Evolutionary conservation across 306 rosid genomes (phyloP).

Genomic region (Benincasa hispida): DNA sequence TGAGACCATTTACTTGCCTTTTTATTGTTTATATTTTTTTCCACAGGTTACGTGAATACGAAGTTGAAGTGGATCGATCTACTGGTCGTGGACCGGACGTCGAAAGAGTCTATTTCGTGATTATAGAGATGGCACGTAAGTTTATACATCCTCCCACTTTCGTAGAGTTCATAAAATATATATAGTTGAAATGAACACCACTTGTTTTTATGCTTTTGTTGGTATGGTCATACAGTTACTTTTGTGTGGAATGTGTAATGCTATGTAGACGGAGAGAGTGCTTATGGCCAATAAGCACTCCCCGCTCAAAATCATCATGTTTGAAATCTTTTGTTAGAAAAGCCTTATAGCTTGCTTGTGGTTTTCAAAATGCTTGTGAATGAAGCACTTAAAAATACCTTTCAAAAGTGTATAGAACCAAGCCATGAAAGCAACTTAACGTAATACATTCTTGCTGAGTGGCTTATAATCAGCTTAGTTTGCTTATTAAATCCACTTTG

Average conservation of each 20-base stretch:
- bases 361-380: background rate
- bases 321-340: background rate
- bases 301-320: background rate
- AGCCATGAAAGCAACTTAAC: background rate
- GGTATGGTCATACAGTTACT: background rate
- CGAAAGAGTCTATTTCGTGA: slow-evolving; percentile 77
- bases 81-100: slow-evolving; percentile 79
- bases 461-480: background rate
- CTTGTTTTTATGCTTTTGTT: background rate
- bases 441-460: background rate
- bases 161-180: background rate
- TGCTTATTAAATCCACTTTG: background rate
- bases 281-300: background rate
- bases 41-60: slow-evolving; percentile 81
- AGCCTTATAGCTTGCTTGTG: background rate
- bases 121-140: slow-evolving; percentile 96
- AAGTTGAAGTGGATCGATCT: slow-evolving; percentile 57
- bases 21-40: slow-evolving; percentile 5
- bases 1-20: background rate
- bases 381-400: background rate
- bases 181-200: background rate
- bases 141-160: slow-evolving; percentile 16
- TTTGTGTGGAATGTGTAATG: background rate
- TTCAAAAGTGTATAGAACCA: background rate
- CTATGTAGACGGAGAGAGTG: too few relatives aligned